Percentiles rank a stretch among this genome's conserved stretches.
phyloP scores from a whole-genome alignment of 805 yeast genomes.

The Sugiyamaella chiloensis region DNA sequence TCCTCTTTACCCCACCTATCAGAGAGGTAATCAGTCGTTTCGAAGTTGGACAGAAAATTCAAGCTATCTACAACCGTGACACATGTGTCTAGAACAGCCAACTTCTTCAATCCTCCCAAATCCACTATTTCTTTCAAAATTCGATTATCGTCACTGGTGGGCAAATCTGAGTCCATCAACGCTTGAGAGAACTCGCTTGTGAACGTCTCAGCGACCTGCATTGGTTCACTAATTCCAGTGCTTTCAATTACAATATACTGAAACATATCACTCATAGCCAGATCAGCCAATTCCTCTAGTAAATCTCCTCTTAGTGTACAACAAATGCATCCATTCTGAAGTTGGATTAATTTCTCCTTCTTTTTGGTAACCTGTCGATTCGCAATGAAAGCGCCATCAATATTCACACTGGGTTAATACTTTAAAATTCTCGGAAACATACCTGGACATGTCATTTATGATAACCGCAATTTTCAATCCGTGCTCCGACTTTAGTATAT shows the following conservation, averaged over 20 bases:
- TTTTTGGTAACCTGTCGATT: constrained; percentile 40
- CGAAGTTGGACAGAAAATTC: constrained; percentile 42
- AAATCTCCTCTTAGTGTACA: constrained; percentile 39
- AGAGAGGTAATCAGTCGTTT: constrained; percentile 42
- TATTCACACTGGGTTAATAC: constrained; percentile 38
- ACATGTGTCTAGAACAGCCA: constrained; percentile 43
- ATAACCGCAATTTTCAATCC: constrained; percentile 45
- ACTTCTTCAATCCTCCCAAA: constrained; percentile 41
- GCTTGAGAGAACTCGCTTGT: constrained; percentile 41
- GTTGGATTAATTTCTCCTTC: constrained; percentile 44
- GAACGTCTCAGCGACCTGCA: constrained; percentile 51
- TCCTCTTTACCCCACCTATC: constrained; percentile 39
- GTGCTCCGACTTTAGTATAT: constrained; percentile 40
- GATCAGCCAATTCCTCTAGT: constrained; percentile 40
- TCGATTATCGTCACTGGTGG: constrained; percentile 19
- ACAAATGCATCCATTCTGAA: constrained; percentile 50
- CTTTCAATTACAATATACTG: constrained; percentile 46
- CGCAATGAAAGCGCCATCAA: constrained; percentile 42
- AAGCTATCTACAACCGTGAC: constrained; percentile 47
- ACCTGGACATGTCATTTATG: constrained; percentile 44
- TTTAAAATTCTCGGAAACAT: no score
- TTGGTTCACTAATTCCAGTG: constrained; percentile 48
- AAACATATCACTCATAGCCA: constrained; percentile 37
- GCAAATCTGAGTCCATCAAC: constrained; percentile 29
- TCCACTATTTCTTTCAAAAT: constrained; percentile 31